Base-by-base conservation (phyloP, 257 asterid genomes). In the Solanum chiquidenum region DNA sequence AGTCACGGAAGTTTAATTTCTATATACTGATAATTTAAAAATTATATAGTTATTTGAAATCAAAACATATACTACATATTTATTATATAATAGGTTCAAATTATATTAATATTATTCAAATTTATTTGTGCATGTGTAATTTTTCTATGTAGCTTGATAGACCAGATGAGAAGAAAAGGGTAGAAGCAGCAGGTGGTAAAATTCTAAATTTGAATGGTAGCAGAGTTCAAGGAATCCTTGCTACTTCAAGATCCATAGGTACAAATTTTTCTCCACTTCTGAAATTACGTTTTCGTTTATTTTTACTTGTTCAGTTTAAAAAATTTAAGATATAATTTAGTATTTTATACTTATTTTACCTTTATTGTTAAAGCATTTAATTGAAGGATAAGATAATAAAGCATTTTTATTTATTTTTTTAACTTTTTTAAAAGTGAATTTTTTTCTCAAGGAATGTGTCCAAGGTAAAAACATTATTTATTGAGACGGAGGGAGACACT, bases 161-260 rank as follows among this genome's bases (percentile, higher is more conserved):
- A 74, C 88, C 88, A 14, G 97, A 95, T 77, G 98, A 93, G 88
- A 91, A 58, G 86, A 87, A 94, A 84, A 90, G 98, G 88, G 88
- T 94, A 29, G 95, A 94, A 90, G 94, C 92, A 12, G 92, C 92
- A 5, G 94, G 94, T 3, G 96, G 95, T 64, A 85, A 68, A 69
- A 37, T 94, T 74, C 9, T 93, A 27, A 79, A 91, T 29, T 91
- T 93, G 93, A 86, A 93, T 3, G 96, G 95, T 27, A 84, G 88
- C 87, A 93, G 94, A 3, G 94, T 94, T 0, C 89, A 90, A 64
- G 98, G 96, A 34, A 86, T 94, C 6, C 93, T 93, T 68, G 86
- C 93, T 52, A 91, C 91, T 27, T 93, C 98, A 66, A 91, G 96
- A 87, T 91, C 95, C 58, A 88, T 94, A 52, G 98, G 95, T 94